Evolutionary conservation across 495 filamentous ascomycete genomes (phyloP).

Genomic region (Hypomontagnella monticulosa): DNA sequence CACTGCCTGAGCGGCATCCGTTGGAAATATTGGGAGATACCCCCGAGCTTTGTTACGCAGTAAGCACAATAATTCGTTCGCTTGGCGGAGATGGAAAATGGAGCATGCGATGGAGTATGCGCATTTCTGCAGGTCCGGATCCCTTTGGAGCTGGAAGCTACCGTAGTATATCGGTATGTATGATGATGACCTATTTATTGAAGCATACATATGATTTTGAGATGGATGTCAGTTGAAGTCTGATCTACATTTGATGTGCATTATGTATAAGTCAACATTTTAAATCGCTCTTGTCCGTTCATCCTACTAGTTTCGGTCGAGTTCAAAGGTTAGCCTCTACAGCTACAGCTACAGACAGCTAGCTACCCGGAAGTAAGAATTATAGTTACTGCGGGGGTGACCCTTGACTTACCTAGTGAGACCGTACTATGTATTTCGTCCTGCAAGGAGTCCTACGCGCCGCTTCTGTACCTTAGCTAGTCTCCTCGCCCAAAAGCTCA

Average conservation of each 20-base stretch:
- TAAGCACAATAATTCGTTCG: conserved; percentile 29
- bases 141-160: conserved; percentile 23
- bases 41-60: conserved; percentile 26
- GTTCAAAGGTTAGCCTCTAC: not conserved
- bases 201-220: too few species aligned
- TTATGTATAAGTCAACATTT: too few species aligned
- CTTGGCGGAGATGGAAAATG: conserved; percentile 29
- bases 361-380: conserved; percentile 6
- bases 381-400: conserved; percentile 31
- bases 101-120: conserved; percentile 29
- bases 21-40: conserved; percentile 29
- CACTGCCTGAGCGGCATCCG: conserved; percentile 6
- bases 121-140: conserved; percentile 35
- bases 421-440: conserved; percentile 10
- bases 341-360: too few species aligned
- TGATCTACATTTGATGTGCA: too few species aligned
- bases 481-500: conserved; percentile 19
- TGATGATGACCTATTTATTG: not conserved
- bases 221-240: too few species aligned
- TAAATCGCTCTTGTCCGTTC: too few species aligned
- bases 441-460: conserved; percentile 35
- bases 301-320: too few species aligned
- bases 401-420: conserved; percentile 9
- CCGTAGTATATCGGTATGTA: conserved; percentile 22
- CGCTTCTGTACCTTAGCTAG: conserved; percentile 32